These are phyloP conservation scores for Agrocybe pediades DNA, from an alignment of 768 basidiomycete genomes.

Conservation along the genomic window DNA sequence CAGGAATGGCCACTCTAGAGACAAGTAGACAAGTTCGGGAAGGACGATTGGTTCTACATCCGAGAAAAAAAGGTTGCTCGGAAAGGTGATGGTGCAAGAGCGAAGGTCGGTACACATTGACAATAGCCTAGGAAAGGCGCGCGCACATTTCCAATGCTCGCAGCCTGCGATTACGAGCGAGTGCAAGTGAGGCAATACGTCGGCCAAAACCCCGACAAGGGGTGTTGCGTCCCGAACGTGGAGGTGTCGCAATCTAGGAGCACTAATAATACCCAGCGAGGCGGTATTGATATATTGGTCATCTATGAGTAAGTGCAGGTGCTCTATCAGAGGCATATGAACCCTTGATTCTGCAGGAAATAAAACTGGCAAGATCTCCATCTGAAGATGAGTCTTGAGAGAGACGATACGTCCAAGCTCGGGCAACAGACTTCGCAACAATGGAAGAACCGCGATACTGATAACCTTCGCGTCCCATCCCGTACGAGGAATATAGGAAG, in stretches of 20 bases:
- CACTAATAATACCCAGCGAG: constrained; percentile 9
- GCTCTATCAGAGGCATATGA: constrained; percentile 14
- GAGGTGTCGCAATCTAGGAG: constrained; percentile 17
- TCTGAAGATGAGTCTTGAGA: constrained; percentile 15
- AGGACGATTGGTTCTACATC: constrained; percentile 14
- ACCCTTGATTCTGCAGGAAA: constrained; percentile 9
- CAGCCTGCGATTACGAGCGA: constrained; percentile 12
- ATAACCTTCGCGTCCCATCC: constrained; percentile 6
- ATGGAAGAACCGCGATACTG: constrained; percentile 4
- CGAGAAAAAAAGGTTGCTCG: constrained; percentile 10
- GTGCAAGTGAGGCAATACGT: constrained; percentile 4
- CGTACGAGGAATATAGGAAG: not conserved
- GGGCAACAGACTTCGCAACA: constrained; percentile 12
- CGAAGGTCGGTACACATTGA: constrained; percentile 16
- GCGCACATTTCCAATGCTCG: constrained; percentile 16
- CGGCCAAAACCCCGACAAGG: constrained; percentile 10
- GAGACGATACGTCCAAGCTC: constrained; percentile 17
- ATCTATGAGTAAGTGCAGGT: constrained; percentile 16
- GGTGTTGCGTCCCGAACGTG: constrained; percentile 22
- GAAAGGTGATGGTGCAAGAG: constrained; percentile 20
- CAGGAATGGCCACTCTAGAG: constrained; percentile 18
- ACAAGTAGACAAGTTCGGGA: constrained; percentile 13
- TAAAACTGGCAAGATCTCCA: constrained; percentile 13
- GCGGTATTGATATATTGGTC: constrained; percentile 5
- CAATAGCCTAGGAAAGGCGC: constrained; percentile 17